Evolutionary conservation across 1,139 yeast genomes (phyloP).

Genomic region (Wickerhamiella infanticola): DNA sequence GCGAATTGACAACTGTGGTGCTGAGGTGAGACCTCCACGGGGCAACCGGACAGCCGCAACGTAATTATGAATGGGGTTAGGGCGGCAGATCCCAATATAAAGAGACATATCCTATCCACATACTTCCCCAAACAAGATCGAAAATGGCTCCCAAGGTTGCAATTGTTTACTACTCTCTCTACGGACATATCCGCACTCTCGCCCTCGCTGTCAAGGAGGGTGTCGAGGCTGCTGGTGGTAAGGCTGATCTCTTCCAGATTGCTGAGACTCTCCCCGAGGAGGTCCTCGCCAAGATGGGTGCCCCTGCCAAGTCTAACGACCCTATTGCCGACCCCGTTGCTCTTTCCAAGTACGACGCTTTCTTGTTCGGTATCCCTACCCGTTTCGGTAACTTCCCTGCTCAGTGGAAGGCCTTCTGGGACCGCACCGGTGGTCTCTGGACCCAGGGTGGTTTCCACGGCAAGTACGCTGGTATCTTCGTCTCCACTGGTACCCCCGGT

Average conservation of each 20-base stretch:
- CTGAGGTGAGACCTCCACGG: too few species aligned
- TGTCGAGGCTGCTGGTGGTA: constrained; percentile 57
- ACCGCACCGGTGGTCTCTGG: constrained; percentile 72
- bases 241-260: constrained; percentile 58
- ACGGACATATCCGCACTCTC: constrained; percentile 57
- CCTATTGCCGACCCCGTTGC: constrained; percentile 55
- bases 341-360: constrained; percentile 51
- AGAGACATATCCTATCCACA: too few species aligned
- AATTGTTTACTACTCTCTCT: constrained; percentile 65
- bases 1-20: too few species aligned
- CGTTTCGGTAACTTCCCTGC: constrained; percentile 73
- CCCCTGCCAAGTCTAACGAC: constrained; percentile 40
- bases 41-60: too few species aligned
- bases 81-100: too few species aligned
- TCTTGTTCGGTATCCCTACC: constrained; percentile 70
- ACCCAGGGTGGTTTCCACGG: constrained; percentile 59
- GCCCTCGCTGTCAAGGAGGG: constrained; percentile 63
- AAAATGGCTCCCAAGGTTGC: constrained; percentile 39
- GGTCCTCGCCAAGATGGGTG: constrained; percentile 44
- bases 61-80: too few species aligned
- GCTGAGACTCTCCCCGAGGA: constrained; percentile 62
- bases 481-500: constrained; percentile 69
- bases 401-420: constrained; percentile 73
- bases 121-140: too few species aligned
- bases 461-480: constrained; percentile 62